A percentile compares a stretch with the other conserved stretches of the same genome.
Conservation (phyloP, 306 rosid species). For the apple (Malus domestica) region DNA sequence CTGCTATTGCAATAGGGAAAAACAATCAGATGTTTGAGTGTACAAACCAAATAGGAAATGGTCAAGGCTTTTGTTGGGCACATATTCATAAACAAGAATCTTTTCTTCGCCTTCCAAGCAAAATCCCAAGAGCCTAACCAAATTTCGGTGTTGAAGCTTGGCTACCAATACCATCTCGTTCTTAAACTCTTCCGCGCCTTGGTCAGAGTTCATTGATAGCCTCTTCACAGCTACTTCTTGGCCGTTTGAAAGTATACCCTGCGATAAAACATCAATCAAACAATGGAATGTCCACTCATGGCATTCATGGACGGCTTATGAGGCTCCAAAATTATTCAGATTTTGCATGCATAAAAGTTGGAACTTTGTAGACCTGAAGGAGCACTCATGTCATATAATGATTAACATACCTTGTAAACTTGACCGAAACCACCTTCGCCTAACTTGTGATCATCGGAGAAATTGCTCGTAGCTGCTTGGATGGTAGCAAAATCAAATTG, state of each 20-base stretch:
- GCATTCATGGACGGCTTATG: no score
- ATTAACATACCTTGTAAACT: constrained; percentile 8
- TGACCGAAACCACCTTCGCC: constrained; percentile 29
- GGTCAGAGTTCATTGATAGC: constrained; percentile 33
- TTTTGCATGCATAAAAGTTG: not conserved
- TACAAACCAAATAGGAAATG: constrained; percentile 33
- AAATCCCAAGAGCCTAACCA: constrained; percentile 46
- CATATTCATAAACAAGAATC: constrained; percentile 46
- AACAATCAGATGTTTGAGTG: not conserved
- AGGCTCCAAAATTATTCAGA: not conserved
- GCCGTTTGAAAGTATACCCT: constrained; percentile 43
- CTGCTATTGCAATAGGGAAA: not conserved
- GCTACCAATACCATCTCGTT: constrained; percentile 51
- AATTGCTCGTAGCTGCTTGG: constrained; percentile 12
- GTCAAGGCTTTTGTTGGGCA: constrained; percentile 49
- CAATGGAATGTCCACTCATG: not conserved
- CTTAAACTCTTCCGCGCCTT: constrained; percentile 48
- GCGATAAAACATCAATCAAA: not conserved
- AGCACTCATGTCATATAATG: no score
- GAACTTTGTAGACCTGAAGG: not conserved
- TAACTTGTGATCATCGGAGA: constrained; percentile 12
- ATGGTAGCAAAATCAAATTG: constrained; percentile 16
- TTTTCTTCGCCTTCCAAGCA: constrained; percentile 44
- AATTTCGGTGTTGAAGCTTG: constrained; percentile 52
- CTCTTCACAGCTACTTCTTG: constrained; percentile 63